These are phyloP conservation scores for Cephalotrichum gorgonifer DNA, from an alignment of 2,329 filamentous ascomycete species.

Conservation along the genomic window DNA sequence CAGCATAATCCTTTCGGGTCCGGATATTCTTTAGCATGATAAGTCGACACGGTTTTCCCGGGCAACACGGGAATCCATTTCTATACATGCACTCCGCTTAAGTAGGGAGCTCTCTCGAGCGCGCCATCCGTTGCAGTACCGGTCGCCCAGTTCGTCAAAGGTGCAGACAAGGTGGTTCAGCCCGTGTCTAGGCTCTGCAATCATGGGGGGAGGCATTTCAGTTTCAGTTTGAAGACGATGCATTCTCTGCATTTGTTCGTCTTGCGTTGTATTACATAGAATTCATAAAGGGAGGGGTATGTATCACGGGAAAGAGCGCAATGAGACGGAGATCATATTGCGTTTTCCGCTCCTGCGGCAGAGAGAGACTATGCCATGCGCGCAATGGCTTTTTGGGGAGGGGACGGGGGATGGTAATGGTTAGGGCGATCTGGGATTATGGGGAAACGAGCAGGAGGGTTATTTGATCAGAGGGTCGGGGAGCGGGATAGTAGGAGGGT, in stretches of 20 bases:
- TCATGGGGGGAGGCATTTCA: background rate
- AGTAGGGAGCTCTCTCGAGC: background rate
- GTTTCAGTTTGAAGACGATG: background rate
- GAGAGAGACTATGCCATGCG: no score
- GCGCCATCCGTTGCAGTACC: background rate
- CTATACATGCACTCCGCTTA: no score
- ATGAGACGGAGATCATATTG: no score
- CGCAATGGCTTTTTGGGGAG: no score
- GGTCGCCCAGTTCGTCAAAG: background rate
- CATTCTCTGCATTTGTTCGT: background rate
- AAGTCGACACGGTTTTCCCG: background rate
- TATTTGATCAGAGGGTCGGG: no score
- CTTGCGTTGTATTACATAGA: background rate
- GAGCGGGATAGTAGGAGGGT: no score
- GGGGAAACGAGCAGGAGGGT: no score
- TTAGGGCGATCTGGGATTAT: no score
- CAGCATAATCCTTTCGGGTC: background rate
- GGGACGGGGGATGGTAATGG: no score
- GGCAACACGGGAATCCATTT: background rate
- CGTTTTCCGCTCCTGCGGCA: no score
- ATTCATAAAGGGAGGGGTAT: background rate
- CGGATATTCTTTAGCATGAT: conserved; percentile 1
- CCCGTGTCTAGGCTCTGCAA: background rate
- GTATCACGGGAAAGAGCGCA: no score
- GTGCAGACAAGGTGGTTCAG: background rate